These are phyloP conservation scores for Galerina sulciceps DNA, from an alignment of 768 basidiomycete genomes.

Conservation along the genomic window DNA sequence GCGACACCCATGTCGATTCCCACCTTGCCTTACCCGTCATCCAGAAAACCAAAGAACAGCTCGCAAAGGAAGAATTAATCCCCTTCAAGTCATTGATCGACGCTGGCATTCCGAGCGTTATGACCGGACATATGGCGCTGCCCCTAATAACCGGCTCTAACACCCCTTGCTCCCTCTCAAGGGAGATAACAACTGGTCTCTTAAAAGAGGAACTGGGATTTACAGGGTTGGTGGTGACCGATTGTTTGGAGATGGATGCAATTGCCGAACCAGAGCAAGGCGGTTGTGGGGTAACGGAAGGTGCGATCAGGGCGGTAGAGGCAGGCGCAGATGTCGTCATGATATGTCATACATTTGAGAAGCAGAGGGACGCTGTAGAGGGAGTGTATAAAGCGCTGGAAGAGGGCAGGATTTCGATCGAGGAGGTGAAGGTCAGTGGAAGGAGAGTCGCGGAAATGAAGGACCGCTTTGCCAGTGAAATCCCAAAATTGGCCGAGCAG, in stretches of 20 bases:
- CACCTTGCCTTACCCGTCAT: constrained; percentile 70
- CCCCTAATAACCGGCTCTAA: constrained; percentile 58
- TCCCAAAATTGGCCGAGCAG: constrained; percentile 43
- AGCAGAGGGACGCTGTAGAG: constrained; percentile 58
- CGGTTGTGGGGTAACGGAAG: constrained; percentile 51
- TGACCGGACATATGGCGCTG: constrained; percentile 78
- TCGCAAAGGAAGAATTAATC: constrained; percentile 54
- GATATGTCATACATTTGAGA: constrained; percentile 67
- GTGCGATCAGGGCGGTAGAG: constrained; percentile 57
- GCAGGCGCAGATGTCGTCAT: constrained; percentile 77
- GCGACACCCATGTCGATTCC: constrained; percentile 74
- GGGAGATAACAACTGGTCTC: constrained; percentile 52
- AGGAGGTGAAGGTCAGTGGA: constrained; percentile 45
- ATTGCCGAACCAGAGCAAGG: constrained; percentile 52
- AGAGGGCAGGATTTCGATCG: constrained; percentile 42
- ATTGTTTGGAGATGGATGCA: constrained; percentile 81
- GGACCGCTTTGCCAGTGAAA: constrained; percentile 44
- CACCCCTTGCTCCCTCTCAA: constrained; percentile 63
- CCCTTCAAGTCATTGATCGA: constrained; percentile 58
- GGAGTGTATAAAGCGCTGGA: constrained; percentile 54
- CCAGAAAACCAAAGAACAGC: constrained; percentile 45
- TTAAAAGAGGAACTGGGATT: constrained; percentile 56
- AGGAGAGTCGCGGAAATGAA: constrained; percentile 55
- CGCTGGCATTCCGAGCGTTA: constrained; percentile 54
- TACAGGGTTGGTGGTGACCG: constrained; percentile 67